Evolutionary conservation across 1,284 basidiomycete species (phyloP).

Genomic region (Waitea zeae): DNA sequence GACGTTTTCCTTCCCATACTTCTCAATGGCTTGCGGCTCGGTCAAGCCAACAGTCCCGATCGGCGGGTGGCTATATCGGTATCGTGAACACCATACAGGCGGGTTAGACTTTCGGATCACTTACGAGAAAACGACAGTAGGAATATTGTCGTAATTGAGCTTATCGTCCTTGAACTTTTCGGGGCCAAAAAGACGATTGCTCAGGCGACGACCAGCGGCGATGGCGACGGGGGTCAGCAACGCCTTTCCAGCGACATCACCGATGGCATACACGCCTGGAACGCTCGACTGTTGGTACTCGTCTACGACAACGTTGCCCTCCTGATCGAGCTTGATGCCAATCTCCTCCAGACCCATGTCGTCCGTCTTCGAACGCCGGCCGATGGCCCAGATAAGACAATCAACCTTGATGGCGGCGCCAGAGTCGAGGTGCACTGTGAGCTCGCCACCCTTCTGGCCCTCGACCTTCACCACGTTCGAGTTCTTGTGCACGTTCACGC

Average conservation of each 20-base stretch:
- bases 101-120: constrained; percentile 14
- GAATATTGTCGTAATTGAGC: constrained; percentile 81
- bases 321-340: constrained; percentile 61
- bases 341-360: constrained; percentile 64
- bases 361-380: constrained; percentile 70
- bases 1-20: constrained; percentile 75
- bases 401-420: constrained; percentile 79
- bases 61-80: constrained; percentile 57
- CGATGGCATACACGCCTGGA: constrained; percentile 65
- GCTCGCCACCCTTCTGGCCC: constrained; percentile 44
- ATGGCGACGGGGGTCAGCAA: constrained; percentile 97
- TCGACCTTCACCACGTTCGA: constrained; percentile 68
- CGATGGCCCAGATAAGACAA: constrained; percentile 87
- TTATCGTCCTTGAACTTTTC: constrained; percentile 77
- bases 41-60: constrained; percentile 87
- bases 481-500: constrained; percentile 73
- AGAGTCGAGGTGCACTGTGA: constrained; percentile 54
- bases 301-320: constrained; percentile 78
- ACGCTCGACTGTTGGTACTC: constrained; percentile 81
- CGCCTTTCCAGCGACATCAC: constrained; percentile 86
- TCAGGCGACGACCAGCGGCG: constrained; percentile 79
- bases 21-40: constrained; percentile 75
- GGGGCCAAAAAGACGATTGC: constrained; percentile 84
- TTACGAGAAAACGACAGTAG: constrained; percentile 88
- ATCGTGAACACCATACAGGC: constrained; percentile 3